These are phyloP conservation scores for Saccharomyces pastorianus DNA, from an alignment of 1,139 yeast genomes.

Conservation along the genomic window DNA sequence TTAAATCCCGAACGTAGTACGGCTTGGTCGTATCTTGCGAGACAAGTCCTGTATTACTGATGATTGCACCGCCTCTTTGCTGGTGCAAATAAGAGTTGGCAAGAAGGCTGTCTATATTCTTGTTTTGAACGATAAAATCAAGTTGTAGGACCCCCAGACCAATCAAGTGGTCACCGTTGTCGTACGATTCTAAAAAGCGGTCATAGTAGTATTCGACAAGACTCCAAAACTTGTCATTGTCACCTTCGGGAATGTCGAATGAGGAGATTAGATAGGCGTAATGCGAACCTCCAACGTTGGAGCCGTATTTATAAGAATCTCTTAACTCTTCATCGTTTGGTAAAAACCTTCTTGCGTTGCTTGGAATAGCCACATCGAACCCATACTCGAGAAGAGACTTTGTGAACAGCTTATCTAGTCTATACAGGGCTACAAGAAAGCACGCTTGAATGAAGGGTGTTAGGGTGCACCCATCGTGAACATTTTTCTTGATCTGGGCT, in stretches of 20 bases:
- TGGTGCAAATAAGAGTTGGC: constrained; percentile 14
- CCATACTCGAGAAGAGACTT: constrained; percentile 16
- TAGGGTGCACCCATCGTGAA: constrained; percentile 15
- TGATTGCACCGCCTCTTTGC: constrained; percentile 20
- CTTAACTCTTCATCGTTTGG: constrained; percentile 13
- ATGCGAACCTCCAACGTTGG: constrained; percentile 24
- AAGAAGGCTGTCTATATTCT: constrained; percentile 19
- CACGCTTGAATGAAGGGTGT: constrained; percentile 26
- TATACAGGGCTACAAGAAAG: constrained; percentile 17
- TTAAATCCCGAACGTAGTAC: constrained; percentile 12
- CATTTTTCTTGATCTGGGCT: constrained; percentile 8
- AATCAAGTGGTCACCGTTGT: constrained; percentile 14
- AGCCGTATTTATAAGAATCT: constrained; percentile 19
- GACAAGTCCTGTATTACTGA: constrained; percentile 23
- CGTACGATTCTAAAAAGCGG: constrained; percentile 9
- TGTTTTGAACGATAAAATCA: constrained; percentile 13
- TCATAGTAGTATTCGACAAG: constrained; percentile 18
- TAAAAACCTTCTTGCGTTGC: constrained; percentile 15
- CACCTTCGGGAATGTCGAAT: constrained; percentile 11
- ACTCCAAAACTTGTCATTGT: constrained; percentile 16
- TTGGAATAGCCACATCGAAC: constrained; percentile 21
- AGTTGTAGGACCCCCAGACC: constrained; percentile 22
- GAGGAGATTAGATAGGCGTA: constrained; percentile 19
- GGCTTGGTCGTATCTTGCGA: constrained; percentile 6
- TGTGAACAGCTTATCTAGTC: constrained; percentile 13